These are phyloP conservation scores for Glarea lozoyensis DNA, from an alignment of 495 filamentous ascomycete species.

Conservation along the genomic window DNA sequence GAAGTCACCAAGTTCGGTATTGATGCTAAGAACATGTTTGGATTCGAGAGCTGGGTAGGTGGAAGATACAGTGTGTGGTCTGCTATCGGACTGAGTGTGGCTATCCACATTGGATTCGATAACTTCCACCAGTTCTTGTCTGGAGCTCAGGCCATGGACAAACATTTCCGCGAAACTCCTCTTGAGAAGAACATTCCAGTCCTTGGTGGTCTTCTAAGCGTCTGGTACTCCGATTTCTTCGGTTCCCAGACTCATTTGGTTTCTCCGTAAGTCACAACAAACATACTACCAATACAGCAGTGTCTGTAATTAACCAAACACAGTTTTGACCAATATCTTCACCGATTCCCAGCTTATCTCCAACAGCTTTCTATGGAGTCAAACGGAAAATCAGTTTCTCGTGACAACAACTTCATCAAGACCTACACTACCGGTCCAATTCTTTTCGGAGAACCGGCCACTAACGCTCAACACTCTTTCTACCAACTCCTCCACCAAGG, in stretches of 20 bases:
- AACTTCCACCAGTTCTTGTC: conserved; percentile 96
- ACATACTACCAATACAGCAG: conserved; percentile 1
- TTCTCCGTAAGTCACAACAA: conserved; percentile 53
- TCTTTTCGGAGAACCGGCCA: conserved; percentile 95
- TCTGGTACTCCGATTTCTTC: conserved; percentile 99
- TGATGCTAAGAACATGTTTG: conserved; percentile 97
- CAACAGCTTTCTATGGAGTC: conserved; percentile 99
- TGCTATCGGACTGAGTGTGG: conserved; percentile 91
- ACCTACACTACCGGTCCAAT: conserved; percentile 95
- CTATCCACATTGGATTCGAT: conserved; percentile 90
- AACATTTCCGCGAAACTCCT: conserved; percentile 87
- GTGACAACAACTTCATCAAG: conserved; percentile 81
- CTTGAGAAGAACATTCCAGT: conserved; percentile 92
- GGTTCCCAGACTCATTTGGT: conserved; percentile 95
- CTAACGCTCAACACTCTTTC: conserved; percentile 99
- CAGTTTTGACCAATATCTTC: conserved; percentile 95
- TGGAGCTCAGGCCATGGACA: conserved; percentile 96
- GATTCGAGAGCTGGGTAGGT: conserved; percentile 96
- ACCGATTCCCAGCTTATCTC: conserved; percentile 97
- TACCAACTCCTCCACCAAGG: conserved; percentile 99
- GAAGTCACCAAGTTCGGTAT: conserved; percentile 99
- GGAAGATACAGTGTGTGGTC: conserved; percentile 98
- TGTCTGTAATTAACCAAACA: conserved; percentile 11
- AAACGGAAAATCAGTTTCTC: conserved; percentile 96
- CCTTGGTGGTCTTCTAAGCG: conserved; percentile 84